Evolutionary conservation across 345 rosid genomes (phyloP), one percentile per base, ranked within the genome.

Genomic region (Anastatica hierochuntica): DNA sequence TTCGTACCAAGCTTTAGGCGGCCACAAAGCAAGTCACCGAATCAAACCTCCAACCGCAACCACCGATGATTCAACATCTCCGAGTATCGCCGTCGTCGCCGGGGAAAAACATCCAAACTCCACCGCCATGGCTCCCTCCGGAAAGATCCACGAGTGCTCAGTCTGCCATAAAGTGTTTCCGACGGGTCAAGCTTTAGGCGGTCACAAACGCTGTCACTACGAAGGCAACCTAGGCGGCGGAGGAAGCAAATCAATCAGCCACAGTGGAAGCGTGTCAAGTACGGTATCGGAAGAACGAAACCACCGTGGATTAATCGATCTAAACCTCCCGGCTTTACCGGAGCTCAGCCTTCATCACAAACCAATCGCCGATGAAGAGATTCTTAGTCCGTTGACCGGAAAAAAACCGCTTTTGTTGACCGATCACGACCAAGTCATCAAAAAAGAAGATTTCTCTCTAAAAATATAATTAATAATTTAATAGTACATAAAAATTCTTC

Each of bases 141-240:
- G 78, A 6, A 88, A 71, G 80, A 55, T 67, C 37, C 98, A 92
- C 53, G 83, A 92, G 82, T 92, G 98, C 23, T 79, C 98, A n/a
- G 85, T 88, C 45, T 88, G 98, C 56, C 90, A 79, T 74, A 88
- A 79, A 76, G 56, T 69, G 15, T 92, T 92, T 18, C 79, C 94
- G 20, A 82, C 95, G 0, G 98, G 96, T 13, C 98, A 90, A 70
- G 98, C 98, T 33, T 58, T 90, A 23, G 98, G 98, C 15, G 98
- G 98, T 1, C 98, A 92, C 74, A 92, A 92, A 70, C 83, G 98
- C 5, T 75, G 98, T 62, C 98, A 88, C 87, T 90, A 90, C 58
- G 98, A 87, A 67, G 95, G 92, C 10, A 78, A 60, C 14, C 59
- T 48, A 52, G 73, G 65, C 14, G 68, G 68, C 6, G 66, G 64